A percentile compares a stretch with the other conserved stretches of the same genome.
These are phyloP conservation scores for Neonectria magnoliae DNA, from an alignment of 2,329 filamentous ascomycete species.

Conservation along the genomic window DNA sequence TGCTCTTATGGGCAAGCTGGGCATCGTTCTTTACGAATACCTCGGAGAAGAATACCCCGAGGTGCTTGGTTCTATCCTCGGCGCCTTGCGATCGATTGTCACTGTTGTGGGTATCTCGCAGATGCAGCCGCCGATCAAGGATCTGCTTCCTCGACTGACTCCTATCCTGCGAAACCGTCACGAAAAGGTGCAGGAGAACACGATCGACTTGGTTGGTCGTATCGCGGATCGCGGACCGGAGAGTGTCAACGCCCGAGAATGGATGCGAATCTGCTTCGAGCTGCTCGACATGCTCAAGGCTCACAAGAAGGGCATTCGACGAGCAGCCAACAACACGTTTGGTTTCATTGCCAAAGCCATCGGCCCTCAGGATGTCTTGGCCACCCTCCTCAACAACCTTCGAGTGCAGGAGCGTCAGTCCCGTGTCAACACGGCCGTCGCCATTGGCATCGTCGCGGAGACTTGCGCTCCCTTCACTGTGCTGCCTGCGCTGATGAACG, in stretches of 20 bases:
- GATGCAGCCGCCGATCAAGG: conserved; percentile 98
- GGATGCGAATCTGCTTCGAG: conserved; percentile 99
- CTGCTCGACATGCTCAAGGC: conserved; percentile 99
- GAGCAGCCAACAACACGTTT: conserved; percentile 99
- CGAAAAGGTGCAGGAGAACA: conserved; percentile 99
- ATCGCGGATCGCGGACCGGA: conserved; percentile 97
- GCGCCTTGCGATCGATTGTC: conserved; percentile 93
- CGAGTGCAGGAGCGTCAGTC: conserved; percentile 97
- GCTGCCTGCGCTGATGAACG: conserved; percentile 98
- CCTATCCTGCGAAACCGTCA: conserved; percentile 98
- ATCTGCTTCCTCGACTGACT: conserved; percentile 91
- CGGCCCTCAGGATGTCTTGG: conserved; percentile 94
- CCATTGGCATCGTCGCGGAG: conserved; percentile 97
- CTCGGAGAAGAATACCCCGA: conserved; percentile 98
- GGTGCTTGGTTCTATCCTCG: conserved; percentile 94
- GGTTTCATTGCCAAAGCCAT: conserved; percentile 99
- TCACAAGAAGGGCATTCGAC: conserved; percentile 98
- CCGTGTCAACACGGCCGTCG: conserved; percentile 97
- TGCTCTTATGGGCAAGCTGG: conserved; percentile 92
- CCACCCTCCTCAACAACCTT: conserved; percentile 94
- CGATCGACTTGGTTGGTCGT: conserved; percentile 96
- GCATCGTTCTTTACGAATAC: conserved; percentile 96
- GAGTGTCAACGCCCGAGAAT: conserved; percentile 95
- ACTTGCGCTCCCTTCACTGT: conserved; percentile 99
- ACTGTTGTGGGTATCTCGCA: conserved; percentile 97